phyloP scores from a whole-genome alignment of 176 grass and related monocot genomes.

The Dactylis glomerata region DNA sequence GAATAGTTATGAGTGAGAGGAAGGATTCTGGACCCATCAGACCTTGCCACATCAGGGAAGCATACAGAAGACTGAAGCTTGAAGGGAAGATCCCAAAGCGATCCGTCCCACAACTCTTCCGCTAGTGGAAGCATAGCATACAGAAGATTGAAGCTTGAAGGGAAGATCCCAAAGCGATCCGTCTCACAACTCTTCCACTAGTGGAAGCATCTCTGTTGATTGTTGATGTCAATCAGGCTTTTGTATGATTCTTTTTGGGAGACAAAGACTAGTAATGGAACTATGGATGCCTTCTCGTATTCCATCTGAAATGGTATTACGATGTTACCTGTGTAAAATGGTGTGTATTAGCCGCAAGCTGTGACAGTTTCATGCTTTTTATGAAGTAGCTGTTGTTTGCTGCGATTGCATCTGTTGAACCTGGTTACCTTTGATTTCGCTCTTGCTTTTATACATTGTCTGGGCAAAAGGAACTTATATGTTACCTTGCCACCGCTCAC shows the following conservation, averaged over 20 bases:
- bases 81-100: slow-evolving; percentile 69
- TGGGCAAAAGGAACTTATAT: background rate
- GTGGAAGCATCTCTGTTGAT: background rate
- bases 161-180: slow-evolving; percentile 62
- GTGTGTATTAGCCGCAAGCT: background rate
- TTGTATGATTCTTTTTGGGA: background rate
- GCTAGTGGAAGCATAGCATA: slow-evolving; percentile 83
- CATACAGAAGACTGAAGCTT: slow-evolving; percentile 84
- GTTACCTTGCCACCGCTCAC: background rate
- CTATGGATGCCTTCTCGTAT: background rate
- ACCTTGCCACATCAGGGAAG: slow-evolving; percentile 88
- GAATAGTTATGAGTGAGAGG: slow-evolving; percentile 78
- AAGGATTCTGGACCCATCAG: slow-evolving; percentile 90
- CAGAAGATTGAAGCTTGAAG: slow-evolving; percentile 85
- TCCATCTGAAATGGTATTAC: background rate
- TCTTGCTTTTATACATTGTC: background rate
- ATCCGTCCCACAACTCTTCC: slow-evolving; percentile 78
- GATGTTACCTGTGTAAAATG: background rate
- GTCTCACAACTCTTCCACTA: slow-evolving; percentile 81
- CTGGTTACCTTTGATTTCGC: background rate
- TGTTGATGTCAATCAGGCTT: background rate
- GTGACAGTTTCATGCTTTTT: background rate
- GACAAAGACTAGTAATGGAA: background rate
- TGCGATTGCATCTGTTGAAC: background rate
- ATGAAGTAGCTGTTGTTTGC: background rate